phyloP scores from a whole-genome alignment of 148 eudicot species.

The Rhododendron ovatum region DNA sequence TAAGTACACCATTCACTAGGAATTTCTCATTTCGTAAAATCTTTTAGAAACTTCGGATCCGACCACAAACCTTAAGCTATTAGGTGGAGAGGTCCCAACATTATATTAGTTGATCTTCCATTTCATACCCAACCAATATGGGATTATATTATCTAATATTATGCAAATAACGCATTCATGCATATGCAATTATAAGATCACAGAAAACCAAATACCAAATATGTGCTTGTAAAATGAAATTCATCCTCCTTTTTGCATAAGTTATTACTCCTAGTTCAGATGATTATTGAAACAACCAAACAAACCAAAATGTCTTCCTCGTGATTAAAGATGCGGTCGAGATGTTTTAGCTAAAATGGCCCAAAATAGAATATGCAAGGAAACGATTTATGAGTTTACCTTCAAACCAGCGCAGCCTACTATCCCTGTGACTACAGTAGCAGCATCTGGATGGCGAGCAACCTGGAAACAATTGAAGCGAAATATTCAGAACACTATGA shows the following conservation, averaged over 20 bases:
- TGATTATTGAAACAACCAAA: background rate
- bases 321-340: background rate
- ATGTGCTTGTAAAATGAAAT: background rate
- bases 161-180: background rate
- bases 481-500: constrained; percentile 1
- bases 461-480: constrained; percentile 45
- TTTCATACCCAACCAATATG: background rate
- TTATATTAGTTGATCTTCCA: background rate
- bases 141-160: background rate
- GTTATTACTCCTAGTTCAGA: background rate
- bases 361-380: background rate
- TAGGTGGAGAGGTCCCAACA: background rate
- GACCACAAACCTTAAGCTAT: background rate
- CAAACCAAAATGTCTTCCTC: background rate
- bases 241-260: background rate
- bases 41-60: background rate
- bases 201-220: background rate
- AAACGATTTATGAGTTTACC: constrained; percentile 28
- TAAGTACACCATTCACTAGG: background rate
- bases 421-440: constrained; percentile 90
- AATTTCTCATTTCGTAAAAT: background rate
- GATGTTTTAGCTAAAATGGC: background rate
- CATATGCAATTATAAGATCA: no score
- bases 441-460: constrained; percentile 97
- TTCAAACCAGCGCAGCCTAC: constrained; percentile 98